These are phyloP conservation scores for Marchantia polymorpha DNA, from an alignment of 225 moss, liverwort and hornwort genomes.

Conservation along the genomic window DNA sequence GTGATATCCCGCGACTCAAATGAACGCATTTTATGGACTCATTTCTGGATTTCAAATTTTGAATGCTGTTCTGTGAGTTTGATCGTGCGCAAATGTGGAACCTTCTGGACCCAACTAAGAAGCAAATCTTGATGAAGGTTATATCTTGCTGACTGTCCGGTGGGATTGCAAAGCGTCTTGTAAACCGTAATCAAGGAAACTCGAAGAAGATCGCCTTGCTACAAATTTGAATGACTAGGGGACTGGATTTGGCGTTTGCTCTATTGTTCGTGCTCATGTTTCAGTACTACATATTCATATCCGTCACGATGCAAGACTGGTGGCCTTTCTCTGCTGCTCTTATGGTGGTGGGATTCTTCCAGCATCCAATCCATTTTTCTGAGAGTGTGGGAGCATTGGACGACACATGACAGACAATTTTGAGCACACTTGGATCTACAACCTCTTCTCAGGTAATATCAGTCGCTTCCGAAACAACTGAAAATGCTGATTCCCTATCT, in stretches of 20 bases:
- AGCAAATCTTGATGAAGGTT: too few relatives aligned
- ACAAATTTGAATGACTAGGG: neutral
- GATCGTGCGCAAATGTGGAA: too few relatives aligned
- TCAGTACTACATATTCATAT: neutral
- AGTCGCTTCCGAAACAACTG: neutral
- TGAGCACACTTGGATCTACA: neutral
- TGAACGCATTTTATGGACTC: too few relatives aligned
- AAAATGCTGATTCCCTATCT: neutral
- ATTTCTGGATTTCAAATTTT: too few relatives aligned
- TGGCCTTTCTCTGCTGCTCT: slow-evolving; percentile 3
- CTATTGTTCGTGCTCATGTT: neutral
- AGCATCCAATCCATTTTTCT: neutral
- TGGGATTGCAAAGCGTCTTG: too few relatives aligned
- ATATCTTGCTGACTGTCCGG: too few relatives aligned
- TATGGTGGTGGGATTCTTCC: neutral
- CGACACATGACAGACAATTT: neutral
- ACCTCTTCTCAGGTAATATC: neutral
- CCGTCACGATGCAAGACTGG: neutral
- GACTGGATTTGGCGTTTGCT: neutral
- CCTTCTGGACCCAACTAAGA: too few relatives aligned
- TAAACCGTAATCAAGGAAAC: too few relatives aligned
- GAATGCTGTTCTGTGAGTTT: too few relatives aligned
- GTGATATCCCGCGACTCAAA: too few relatives aligned
- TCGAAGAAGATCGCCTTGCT: too few relatives aligned
- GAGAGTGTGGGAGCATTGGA: neutral